Evolutionary conservation across 148 eudicot genomes (phyloP).

Genomic region (Amaranthus palmeri): DNA sequence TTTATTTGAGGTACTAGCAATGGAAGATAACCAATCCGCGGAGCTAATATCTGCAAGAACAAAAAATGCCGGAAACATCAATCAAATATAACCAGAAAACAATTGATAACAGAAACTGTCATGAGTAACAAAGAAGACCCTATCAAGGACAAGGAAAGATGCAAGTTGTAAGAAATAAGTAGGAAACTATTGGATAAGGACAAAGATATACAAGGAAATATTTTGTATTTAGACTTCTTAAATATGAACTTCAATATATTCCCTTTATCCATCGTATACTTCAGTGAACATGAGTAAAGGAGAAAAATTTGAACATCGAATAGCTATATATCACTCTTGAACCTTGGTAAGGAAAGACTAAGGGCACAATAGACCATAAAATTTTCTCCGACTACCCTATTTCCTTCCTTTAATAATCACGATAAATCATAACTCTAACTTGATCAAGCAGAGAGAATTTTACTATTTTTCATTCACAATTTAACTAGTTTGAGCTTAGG

Average conservation of each 20-base stretch:
- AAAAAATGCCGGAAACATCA: slow-evolving; percentile 8
- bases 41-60: slow-evolving; percentile 71
- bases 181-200: not conserved
- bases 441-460: not conserved
- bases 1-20: slow-evolving; percentile 65
- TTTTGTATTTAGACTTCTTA: not conserved
- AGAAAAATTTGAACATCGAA: not conserved
- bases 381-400: not conserved
- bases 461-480: not conserved
- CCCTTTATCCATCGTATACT: not conserved
- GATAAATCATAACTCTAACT: not conserved
- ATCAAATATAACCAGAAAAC: not conserved
- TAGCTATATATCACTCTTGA: not conserved
- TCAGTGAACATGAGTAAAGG: not conserved
- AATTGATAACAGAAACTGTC: not conserved
- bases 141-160: not conserved
- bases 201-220: not conserved
- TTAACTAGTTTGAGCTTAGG: too few species aligned
- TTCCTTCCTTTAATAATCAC: not conserved
- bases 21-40: slow-evolving; percentile 87
- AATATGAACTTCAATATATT: not conserved
- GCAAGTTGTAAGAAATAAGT: not conserved
- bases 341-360: not conserved
- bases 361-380: not conserved
- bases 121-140: not conserved